phyloP scores from a whole-genome alignment of 2,329 filamentous ascomycete genomes.

The Raffaelea arxii region DNA sequence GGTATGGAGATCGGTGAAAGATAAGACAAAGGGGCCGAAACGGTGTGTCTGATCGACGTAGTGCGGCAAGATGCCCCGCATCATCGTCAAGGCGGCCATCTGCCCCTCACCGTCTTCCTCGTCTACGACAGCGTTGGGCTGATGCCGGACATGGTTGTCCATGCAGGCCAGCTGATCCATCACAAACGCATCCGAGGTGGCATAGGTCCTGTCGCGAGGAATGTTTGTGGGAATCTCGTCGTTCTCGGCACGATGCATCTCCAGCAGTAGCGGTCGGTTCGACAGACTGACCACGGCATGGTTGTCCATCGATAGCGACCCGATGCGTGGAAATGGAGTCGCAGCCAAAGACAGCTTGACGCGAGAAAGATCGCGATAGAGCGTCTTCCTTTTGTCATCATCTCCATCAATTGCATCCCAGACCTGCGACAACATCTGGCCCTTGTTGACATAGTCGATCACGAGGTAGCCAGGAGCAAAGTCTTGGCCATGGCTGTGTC shows the following conservation, averaged over 20 bases:
- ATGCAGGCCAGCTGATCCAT: neutral
- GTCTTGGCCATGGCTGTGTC: neutral
- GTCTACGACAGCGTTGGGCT: neutral
- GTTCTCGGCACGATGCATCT: neutral
- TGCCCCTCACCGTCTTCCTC: neutral
- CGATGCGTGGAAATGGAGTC: neutral
- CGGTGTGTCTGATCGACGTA: neutral
- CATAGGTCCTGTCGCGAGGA: neutral
- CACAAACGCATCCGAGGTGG: neutral
- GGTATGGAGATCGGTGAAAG: slow-evolving; percentile 18
- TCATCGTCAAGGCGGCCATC: neutral
- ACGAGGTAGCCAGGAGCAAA: neutral
- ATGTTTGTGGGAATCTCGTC: neutral
- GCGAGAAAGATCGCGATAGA: neutral
- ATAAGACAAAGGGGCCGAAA: slow-evolving; percentile 7
- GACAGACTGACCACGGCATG: neutral
- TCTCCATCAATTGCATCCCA: neutral
- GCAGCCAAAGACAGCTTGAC: neutral
- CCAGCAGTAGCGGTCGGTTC: neutral
- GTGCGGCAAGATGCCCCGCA: neutral
- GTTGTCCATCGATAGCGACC: neutral
- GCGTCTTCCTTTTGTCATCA: neutral
- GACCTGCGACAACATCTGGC: neutral
- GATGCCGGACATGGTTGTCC: neutral
- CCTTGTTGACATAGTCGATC: neutral